Evolutionary conservation across 2,329 filamentous ascomycete species (phyloP), one percentile per base, ranked within the genome.

Genomic region (Ceratocystis harringtonii): DNA sequence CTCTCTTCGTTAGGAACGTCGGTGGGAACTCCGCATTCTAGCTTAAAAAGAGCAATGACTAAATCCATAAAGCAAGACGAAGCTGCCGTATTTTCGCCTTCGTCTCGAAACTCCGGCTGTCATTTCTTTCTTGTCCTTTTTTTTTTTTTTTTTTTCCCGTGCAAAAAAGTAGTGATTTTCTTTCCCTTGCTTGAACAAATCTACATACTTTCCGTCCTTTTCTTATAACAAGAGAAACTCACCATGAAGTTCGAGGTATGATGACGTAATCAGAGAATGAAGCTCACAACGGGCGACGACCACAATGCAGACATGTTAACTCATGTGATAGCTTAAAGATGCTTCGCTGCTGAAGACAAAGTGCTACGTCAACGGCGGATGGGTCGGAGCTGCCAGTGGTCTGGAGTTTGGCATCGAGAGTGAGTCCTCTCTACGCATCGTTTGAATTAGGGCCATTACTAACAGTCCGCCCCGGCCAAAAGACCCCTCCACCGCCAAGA

Each of bases 311-410:
- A n/a, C 50, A 55, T 36, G 12, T 55, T 67, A 30, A 8, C 44
- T 7, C n/a, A 43, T 22, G 19, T 41, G 57, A n/a, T 58, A 85
- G 79, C 77, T 86, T 69, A 83, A 81, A 73, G 84, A 87, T 71
- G 76, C 79, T 67, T 83, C 81, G 44, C 80, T 92, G 62, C 79
- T 92, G 70, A 90, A 88, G 74, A 81, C 81, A 68, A 80, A 87
- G 72, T 79, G 82, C 68, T 91, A 87, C 72, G 83, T 92, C 71
- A 88, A 92, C 74, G 89, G 88, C 71, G 79, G 89, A 79, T 92
- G 88, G 85, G 81, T 90, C 66, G 78, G 77, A 69, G 87, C 88
- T 68, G 81, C 83, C 70, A 89, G 86, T 1, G 85, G 86, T 68
- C 81, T 88, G 78, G 88, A 83, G 57, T 92, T 92, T 72, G 81